Conservation (phyloP, 305 asterid genomes). For the Solanum chacoense region DNA sequence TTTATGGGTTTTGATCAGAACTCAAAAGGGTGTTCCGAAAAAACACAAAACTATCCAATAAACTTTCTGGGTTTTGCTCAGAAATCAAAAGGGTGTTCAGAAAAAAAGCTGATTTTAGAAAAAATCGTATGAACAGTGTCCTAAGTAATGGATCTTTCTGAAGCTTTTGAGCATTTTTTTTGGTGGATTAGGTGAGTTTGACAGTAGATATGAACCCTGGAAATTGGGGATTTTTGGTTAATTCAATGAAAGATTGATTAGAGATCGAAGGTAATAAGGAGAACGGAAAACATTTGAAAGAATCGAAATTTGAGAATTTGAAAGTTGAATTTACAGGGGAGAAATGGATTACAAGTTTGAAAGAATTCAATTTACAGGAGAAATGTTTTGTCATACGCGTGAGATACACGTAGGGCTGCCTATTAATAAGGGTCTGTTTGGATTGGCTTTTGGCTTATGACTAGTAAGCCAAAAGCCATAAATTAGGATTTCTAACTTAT, state of each 20-base stretch:
- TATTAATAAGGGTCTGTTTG: neutral
- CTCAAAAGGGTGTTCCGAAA: neutral
- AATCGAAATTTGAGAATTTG: neutral
- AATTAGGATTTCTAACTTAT: too few species aligned
- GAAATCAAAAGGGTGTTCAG: neutral
- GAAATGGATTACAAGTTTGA: neutral
- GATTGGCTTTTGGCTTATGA: too few species aligned
- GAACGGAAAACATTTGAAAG: neutral
- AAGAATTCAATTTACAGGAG: neutral
- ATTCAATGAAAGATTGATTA: neutral
- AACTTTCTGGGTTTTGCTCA: neutral
- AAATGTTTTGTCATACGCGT: neutral
- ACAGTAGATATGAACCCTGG: neutral
- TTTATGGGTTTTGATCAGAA: neutral
- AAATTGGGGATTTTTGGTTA: neutral
- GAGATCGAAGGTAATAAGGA: neutral
- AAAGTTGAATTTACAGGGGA: neutral
- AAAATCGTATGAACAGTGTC: neutral
- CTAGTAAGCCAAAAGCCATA: too few species aligned
- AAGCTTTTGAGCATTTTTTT: neutral
- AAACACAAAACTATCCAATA: neutral
- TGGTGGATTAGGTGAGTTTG: neutral
- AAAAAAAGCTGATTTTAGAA: neutral
- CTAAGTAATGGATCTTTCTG: neutral
- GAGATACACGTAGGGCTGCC: neutral